These are phyloP conservation scores for Lepidium aucheri DNA, from an alignment of 345 rosid species.

Conservation along the genomic window DNA sequence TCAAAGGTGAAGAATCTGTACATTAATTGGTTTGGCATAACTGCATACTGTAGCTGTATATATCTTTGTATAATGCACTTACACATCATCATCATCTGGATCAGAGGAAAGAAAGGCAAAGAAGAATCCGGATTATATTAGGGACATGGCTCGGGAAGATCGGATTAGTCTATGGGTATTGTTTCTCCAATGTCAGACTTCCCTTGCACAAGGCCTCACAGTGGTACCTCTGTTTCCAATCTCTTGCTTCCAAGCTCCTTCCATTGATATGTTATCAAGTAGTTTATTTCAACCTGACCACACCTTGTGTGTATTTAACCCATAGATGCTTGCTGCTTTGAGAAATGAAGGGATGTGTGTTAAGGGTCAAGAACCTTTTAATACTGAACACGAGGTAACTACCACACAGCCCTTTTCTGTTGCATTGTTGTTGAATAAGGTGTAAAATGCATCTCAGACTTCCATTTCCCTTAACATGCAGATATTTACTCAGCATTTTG, in stretches of 20 bases:
- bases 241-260: background rate
- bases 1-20: background rate
- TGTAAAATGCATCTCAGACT: background rate
- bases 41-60: background rate
- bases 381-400: conserved; percentile 73
- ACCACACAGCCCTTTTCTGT: background rate
- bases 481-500: conserved; percentile 94
- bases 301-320: background rate
- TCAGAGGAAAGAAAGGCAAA: conserved; percentile 78
- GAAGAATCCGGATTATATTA: conserved; percentile 62
- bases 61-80: background rate
- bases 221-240: conserved; percentile 36
- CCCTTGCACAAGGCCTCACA: conserved; percentile 86
- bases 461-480: conserved; percentile 24
- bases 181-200: conserved; percentile 76
- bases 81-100: background rate
- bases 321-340: conserved; percentile 81
- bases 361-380: conserved; percentile 62
- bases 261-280: background rate
- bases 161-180: conserved; percentile 60
- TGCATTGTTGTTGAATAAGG: background rate
- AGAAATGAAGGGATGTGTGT: conserved; percentile 57
- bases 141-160: conserved; percentile 51
- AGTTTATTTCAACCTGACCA: background rate
- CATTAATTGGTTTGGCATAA: background rate